These are phyloP conservation scores for Solanum etuberosum DNA, from an alignment of 257 asterid genomes.

Conservation along the genomic window DNA sequence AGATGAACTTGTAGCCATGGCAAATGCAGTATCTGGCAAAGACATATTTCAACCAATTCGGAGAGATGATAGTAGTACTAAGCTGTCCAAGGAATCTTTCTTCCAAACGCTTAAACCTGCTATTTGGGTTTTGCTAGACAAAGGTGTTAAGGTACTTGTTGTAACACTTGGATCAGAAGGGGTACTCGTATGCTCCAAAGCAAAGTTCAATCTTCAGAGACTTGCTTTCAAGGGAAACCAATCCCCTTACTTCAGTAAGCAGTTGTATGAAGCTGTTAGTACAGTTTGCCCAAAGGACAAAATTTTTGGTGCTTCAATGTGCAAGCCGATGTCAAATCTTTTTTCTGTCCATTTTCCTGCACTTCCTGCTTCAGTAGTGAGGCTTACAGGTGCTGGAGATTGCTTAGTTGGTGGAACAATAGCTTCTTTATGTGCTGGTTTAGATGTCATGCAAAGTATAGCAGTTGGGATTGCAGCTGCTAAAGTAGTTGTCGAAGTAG, in stretches of 20 bases:
- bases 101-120: conserved; percentile 72
- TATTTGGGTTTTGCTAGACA: conserved; percentile 58
- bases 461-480: conserved; percentile 95
- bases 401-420: conserved; percentile 83
- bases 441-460: conserved; percentile 76
- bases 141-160: conserved; percentile 61
- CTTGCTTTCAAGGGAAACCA: conserved; percentile 1
- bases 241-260: conserved; percentile 20
- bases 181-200: conserved; percentile 55
- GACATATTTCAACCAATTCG: conserved; percentile 34
- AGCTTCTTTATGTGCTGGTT: conserved; percentile 68
- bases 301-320: conserved; percentile 12
- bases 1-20: conserved; percentile 92
- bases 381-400: conserved; percentile 89
- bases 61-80: conserved; percentile 11
- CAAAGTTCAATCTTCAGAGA: conserved; percentile 18
- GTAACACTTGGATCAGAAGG: conserved; percentile 84
- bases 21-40: conserved; percentile 47
- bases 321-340: conserved; percentile 11
- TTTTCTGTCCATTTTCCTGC: conserved; percentile 72
- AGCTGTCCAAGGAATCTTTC: conserved; percentile 26
- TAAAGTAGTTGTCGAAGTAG: conserved; percentile 72
- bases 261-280: conserved; percentile 36
- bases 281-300: conserved; percentile 33
- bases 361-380: conserved; percentile 54